Evolutionary conservation across 306 rosid species (phyloP), one percentile per base, ranked within the genome.

Genomic region (Trifolium dubium): DNA sequence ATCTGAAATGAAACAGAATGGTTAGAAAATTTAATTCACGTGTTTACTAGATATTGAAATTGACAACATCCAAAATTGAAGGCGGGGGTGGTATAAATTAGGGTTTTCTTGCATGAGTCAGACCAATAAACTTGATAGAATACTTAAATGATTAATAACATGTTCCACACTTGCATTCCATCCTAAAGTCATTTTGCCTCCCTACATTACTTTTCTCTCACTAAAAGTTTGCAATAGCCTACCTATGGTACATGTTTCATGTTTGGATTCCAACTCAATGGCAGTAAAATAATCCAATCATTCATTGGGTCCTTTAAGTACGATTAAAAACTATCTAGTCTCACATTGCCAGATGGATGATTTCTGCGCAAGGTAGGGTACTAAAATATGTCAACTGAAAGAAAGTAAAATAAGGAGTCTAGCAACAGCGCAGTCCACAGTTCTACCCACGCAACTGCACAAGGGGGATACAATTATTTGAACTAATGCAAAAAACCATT

Each of bases 1-100:
- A 81, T 85, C 98, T 91, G 87, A 82, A 87, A 79, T 44, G 62
- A 67, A 86, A 68, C 76, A 59, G 39, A 15, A 44, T 64, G 71
- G 19, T 34, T 37, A 37, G 40, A 37, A 37, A 47, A 64, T 0
- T 53, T 49, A 30, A 53, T 46, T 50, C 13, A 73, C 3, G 34
- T 2, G 67, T 53, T 74, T 46, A 49, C 19, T 51, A 63, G 47
- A 74, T 18, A 61, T 51, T 68, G 34, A 29, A 55, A 35, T 15
- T 56, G 64, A 29, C 15, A 40, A 23, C 50, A 18, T 58, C 46
- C 19, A 64, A 74, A 65, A 14, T n/a, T 29, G 55, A 55, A 64
- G 8, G 19, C 10, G 11, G 19, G 12, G 40, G 19, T 8, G 40
- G 28, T 3, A 71, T 10, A 49, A 15, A 54, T 78, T 28, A 14